Evolutionary conservation across 441 rosid genomes (phyloP).

Genomic region (Gossypium gossypioides): DNA sequence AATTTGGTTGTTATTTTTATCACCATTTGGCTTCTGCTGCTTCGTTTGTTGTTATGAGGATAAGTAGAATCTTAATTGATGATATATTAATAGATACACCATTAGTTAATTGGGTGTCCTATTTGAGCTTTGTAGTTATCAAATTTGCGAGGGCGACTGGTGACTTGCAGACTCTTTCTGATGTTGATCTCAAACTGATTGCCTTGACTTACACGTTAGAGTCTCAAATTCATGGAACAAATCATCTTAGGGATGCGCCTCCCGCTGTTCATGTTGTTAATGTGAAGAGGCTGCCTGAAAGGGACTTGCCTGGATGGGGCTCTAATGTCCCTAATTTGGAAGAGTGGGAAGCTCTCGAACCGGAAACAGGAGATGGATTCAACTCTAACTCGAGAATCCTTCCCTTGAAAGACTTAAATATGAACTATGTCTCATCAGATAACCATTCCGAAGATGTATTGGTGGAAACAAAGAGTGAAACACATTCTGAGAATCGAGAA

Average conservation of each 20-base stretch:
- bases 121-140: conserved; percentile 33
- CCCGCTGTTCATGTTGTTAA: conserved; percentile 66
- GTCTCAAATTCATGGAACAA: conserved; percentile 71
- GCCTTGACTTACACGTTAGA: conserved; percentile 74
- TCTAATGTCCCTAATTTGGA: conserved; percentile 75
- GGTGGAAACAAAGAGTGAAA: conserved; percentile 29
- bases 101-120: neutral
- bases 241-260: conserved; percentile 60
- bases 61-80: neutral
- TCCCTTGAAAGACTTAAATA: conserved; percentile 63
- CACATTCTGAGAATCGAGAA: conserved; percentile 37
- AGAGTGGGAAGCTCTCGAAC: conserved; percentile 85
- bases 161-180: conserved; percentile 79
- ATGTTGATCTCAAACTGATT: conserved; percentile 73
- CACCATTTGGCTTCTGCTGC: neutral
- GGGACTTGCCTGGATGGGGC: conserved; percentile 95
- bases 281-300: conserved; percentile 72
- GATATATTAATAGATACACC: neutral
- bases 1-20: neutral
- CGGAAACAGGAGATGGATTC: conserved; percentile 36
- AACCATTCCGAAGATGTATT: conserved; percentile 37
- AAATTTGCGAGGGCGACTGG: conserved; percentile 85
- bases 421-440: conserved; percentile 36
- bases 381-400: conserved; percentile 52
- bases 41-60: neutral